A percentile compares a stretch with the other conserved stretches of the same genome.
Conservation (phyloP, 2,329 filamentous ascomycete genomes). For the Claviceps quebecensis region DNA sequence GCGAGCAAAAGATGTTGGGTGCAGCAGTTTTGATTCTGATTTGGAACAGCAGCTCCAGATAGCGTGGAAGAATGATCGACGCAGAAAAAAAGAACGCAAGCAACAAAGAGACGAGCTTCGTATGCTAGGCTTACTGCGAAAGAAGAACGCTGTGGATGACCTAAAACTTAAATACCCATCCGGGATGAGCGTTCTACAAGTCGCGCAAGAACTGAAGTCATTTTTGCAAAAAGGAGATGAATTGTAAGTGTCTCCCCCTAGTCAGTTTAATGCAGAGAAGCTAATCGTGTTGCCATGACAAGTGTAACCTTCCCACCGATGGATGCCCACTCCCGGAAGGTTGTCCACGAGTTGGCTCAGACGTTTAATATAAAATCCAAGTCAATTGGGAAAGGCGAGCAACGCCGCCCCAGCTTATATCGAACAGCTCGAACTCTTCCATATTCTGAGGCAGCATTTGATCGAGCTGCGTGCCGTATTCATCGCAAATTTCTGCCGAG, state of each 20-base stretch:
- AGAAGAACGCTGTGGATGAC: constrained; percentile 39
- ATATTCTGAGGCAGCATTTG: constrained; percentile 44
- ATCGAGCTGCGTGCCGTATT: constrained; percentile 30
- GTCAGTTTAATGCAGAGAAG: neutral
- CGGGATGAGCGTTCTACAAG: constrained; percentile 56
- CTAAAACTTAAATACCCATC: constrained; percentile 57
- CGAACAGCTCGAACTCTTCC: constrained; percentile 54
- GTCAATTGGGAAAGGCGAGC: constrained; percentile 59
- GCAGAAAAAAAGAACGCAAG: constrained; percentile 58
- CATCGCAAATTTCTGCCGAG: constrained; percentile 42
- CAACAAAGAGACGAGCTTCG: constrained; percentile 56
- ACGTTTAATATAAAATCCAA: constrained; percentile 70
- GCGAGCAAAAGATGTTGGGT: constrained; percentile 35
- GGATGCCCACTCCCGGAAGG: constrained; percentile 61
- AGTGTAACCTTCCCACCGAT: constrained; percentile 64
- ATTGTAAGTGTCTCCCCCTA: constrained; percentile 34
- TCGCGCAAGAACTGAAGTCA: constrained; percentile 55
- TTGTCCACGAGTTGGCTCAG: constrained; percentile 66
- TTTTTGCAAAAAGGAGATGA: constrained; percentile 54
- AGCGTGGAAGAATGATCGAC: constrained; percentile 52
- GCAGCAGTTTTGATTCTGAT: constrained; percentile 51
- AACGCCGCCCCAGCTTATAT: constrained; percentile 63
- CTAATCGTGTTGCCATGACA: neutral
- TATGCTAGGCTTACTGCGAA: constrained; percentile 50
- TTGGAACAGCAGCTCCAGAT: constrained; percentile 44